Conservation (phyloP, 352 stramenopile species). For the Phytopythium montanum region DNA sequence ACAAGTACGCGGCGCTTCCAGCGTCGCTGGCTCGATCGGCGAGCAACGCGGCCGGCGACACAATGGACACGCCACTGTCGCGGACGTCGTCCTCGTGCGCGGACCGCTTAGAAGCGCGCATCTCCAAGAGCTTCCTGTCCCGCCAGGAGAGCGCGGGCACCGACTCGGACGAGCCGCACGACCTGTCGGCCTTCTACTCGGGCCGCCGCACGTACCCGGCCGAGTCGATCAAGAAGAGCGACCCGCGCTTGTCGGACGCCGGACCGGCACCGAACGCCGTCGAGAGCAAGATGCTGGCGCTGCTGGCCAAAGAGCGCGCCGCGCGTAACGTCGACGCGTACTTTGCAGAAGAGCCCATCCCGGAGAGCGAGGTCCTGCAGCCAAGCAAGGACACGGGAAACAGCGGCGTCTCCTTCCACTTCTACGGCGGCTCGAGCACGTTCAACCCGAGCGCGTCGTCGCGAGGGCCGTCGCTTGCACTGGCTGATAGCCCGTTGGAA, state of each 20-base stretch:
- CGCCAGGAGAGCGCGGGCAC: conserved; percentile 26
- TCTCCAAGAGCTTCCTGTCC: conserved; percentile 46
- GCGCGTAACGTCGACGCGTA: conserved; percentile 11
- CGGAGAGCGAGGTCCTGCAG: conserved; percentile 11
- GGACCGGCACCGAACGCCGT: conserved; percentile 10
- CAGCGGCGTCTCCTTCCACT: conserved; percentile 59
- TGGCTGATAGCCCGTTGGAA: conserved; percentile 18
- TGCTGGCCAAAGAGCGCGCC: conserved; percentile 32
- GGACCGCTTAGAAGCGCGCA: conserved; percentile 62
- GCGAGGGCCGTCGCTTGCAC: conserved; percentile 9
- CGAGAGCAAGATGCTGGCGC: conserved; percentile 34
- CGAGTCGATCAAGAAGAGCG: conserved; percentile 45
- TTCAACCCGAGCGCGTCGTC: conserved; percentile 3
- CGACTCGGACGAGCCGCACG: conserved; percentile 22
- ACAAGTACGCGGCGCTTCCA: background rate
- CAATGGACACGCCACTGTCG: conserved; percentile 18
- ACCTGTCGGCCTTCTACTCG: conserved; percentile 50
- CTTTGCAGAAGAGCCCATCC: conserved; percentile 12
- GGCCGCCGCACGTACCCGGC: conserved; percentile 65
- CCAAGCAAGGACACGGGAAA: conserved; percentile 13
- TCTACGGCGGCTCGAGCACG: conserved; percentile 31
- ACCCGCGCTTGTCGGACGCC: conserved; percentile 40
- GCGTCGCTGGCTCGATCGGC: background rate
- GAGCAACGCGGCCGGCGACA: conserved; percentile 12
- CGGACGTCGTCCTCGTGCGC: conserved; percentile 30